phyloP scores from a whole-genome alignment of 2,329 filamentous ascomycete genomes.

The Arthrobotrys musiformis region DNA sequence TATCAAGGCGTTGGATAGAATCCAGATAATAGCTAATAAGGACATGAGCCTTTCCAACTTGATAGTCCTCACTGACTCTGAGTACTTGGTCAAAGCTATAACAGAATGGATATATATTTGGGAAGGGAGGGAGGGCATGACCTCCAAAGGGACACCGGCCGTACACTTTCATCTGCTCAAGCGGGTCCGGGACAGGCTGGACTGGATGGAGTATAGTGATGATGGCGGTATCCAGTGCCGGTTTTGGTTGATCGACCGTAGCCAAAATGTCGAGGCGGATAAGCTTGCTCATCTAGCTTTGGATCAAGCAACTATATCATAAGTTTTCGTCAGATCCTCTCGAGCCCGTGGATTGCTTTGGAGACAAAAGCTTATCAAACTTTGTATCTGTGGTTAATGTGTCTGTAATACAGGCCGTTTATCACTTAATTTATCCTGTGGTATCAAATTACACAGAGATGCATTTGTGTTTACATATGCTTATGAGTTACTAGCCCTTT shows the following conservation, averaged over 20 bases:
- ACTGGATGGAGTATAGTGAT: slow-evolving; percentile 6
- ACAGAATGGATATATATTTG: neutral
- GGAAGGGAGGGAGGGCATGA: neutral
- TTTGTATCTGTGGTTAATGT: neutral
- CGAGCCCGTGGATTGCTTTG: neutral
- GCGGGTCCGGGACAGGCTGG: neutral
- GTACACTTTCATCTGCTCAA: neutral
- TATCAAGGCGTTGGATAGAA: slow-evolving; percentile 5
- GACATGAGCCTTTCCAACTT: neutral
- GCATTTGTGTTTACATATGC: too few species aligned
- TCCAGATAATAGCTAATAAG: neutral
- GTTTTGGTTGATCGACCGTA: neutral
- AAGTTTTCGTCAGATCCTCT: neutral
- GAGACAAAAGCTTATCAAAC: neutral
- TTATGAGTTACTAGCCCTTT: neutral
- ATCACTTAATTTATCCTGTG: neutral
- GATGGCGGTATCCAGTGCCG: neutral
- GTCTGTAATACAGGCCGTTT: neutral
- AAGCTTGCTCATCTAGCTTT: neutral
- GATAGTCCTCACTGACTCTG: neutral
- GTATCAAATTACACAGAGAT: neutral
- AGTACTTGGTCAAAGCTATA: neutral
- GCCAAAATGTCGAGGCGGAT: slow-evolving; percentile 6
- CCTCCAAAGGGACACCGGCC: neutral
- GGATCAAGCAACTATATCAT: neutral